Conservation (phyloP, 2,329 filamentous ascomycete genomes). For the Calonectria pseudoturangicola region DNA sequence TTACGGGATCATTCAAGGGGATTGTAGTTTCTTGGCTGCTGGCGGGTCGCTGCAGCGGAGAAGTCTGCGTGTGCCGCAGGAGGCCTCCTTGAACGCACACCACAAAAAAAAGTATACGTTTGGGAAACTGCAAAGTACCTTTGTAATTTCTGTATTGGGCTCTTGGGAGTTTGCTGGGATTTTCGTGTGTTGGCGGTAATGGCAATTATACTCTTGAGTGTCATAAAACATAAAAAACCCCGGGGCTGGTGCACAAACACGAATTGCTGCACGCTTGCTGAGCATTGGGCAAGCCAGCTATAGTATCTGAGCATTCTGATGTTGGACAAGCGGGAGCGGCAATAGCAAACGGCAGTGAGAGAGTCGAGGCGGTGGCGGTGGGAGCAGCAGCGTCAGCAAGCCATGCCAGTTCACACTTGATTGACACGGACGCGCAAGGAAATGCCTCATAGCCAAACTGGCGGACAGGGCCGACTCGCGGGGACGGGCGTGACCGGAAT, state of each 20-base stretch:
- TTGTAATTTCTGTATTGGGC: conserved; percentile 17
- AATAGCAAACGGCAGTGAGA: conserved; percentile 24
- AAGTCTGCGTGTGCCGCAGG: conserved; percentile 37
- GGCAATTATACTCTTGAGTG: not conserved
- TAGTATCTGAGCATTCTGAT: not conserved
- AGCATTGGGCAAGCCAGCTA: not conserved
- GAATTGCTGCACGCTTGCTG: not conserved
- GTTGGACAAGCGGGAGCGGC: conserved; percentile 11
- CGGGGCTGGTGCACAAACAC: not conserved
- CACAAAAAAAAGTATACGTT: conserved; percentile 7
- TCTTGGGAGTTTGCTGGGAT: conserved; percentile 1
- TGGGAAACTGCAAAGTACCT: conserved; percentile 21
- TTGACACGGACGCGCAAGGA: conserved; percentile 44
- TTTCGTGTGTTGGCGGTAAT: not conserved
- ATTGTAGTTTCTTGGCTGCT: conserved; percentile 34
- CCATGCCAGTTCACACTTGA: conserved; percentile 48
- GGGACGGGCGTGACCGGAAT: conserved; percentile 42
- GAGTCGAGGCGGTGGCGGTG: conserved; percentile 33
- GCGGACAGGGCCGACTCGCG: conserved; percentile 42
- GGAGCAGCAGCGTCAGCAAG: conserved; percentile 38
- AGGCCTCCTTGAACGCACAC: conserved; percentile 39
- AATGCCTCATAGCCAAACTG: conserved; percentile 51
- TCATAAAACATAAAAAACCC: not conserved
- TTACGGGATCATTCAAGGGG: conserved; percentile 3
- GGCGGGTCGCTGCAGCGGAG: conserved; percentile 37